phyloP scores from a whole-genome alignment of 495 filamentous ascomycete genomes.

The Xylaria venustula region DNA sequence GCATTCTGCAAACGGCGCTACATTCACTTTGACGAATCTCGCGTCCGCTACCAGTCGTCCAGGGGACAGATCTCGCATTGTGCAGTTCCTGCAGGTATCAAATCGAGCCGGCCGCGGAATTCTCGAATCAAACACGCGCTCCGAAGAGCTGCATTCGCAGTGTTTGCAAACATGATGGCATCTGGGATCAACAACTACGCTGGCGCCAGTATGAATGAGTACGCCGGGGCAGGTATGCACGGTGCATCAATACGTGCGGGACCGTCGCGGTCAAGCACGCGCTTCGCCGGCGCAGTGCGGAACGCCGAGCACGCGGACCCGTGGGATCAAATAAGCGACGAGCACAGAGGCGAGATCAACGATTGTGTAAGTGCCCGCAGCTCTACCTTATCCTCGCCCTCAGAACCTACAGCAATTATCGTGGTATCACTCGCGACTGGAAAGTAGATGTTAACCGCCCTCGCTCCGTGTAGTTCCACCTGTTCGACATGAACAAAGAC shows the following conservation, averaged over 20 bases:
- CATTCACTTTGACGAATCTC: no score
- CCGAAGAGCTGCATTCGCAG: slow-evolving; percentile 13
- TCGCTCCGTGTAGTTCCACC: slow-evolving; percentile 65
- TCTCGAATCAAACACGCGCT: slow-evolving; percentile 3
- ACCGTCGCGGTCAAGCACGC: slow-evolving; percentile 23
- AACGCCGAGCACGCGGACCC: slow-evolving; percentile 36
- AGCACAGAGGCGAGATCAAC: slow-evolving; percentile 84
- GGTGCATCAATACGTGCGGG: slow-evolving; percentile 26
- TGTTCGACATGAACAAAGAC: slow-evolving; percentile 98
- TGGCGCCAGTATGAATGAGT: slow-evolving; percentile 28
- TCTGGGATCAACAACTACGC: slow-evolving; percentile 31
- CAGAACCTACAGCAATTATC: no score
- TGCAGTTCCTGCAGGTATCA: no score
- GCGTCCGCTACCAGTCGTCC: neutral
- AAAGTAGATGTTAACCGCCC: slow-evolving; percentile 12
- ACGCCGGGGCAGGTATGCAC: slow-evolving; percentile 17
- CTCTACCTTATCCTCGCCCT: neutral
- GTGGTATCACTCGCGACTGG: no score
- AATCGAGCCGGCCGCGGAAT: neutral
- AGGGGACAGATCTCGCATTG: no score
- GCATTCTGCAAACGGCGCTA: neutral
- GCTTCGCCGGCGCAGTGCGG: slow-evolving; percentile 31
- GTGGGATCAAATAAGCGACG: slow-evolving; percentile 61
- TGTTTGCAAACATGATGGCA: slow-evolving; percentile 9
- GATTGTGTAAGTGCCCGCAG: slow-evolving; percentile 67